A percentile compares a stretch with the other conserved stretches of the same genome.
Evolutionary conservation across 1,284 basidiomycete species (phyloP).

Genomic region (Austropuccinia psidii): DNA sequence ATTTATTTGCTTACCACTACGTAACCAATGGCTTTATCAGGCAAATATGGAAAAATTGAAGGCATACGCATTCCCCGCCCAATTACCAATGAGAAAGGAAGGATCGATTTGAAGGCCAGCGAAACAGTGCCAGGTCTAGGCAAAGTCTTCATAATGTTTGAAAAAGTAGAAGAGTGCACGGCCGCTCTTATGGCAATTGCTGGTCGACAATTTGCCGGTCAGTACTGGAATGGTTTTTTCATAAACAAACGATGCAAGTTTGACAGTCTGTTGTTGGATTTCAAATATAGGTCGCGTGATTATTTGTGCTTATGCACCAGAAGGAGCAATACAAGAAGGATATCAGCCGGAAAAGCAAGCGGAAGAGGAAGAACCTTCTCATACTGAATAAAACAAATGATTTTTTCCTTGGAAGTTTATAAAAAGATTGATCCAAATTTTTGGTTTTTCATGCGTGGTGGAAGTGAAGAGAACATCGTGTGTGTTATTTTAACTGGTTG

Average conservation of each 20-base stretch:
- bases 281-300: slow-evolving; percentile 42
- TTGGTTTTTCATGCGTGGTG: too few species aligned
- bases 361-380: slow-evolving; percentile 17
- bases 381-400: too few species aligned
- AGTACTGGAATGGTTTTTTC: not conserved
- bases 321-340: slow-evolving; percentile 41
- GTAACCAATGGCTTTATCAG: slow-evolving; percentile 36
- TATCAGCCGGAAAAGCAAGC: not conserved
- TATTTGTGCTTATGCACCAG: slow-evolving; percentile 45
- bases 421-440: too few species aligned
- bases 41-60: slow-evolving; percentile 69
- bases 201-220: slow-evolving; percentile 42
- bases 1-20: not conserved
- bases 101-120: slow-evolving; percentile 43
- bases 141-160: slow-evolving; percentile 46
- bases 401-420: too few species aligned
- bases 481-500: too few species aligned
- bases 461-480: too few species aligned
- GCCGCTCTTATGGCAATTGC: slow-evolving; percentile 44
- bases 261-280: too few species aligned
- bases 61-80: slow-evolving; percentile 84
- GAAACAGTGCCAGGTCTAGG: slow-evolving; percentile 44
- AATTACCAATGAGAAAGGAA: slow-evolving; percentile 47
- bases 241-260: too few species aligned
- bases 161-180: slow-evolving; percentile 43